Conservation (phyloP, 2,329 filamentous ascomycete genomes). For the Annulohypoxylon truncatum region DNA sequence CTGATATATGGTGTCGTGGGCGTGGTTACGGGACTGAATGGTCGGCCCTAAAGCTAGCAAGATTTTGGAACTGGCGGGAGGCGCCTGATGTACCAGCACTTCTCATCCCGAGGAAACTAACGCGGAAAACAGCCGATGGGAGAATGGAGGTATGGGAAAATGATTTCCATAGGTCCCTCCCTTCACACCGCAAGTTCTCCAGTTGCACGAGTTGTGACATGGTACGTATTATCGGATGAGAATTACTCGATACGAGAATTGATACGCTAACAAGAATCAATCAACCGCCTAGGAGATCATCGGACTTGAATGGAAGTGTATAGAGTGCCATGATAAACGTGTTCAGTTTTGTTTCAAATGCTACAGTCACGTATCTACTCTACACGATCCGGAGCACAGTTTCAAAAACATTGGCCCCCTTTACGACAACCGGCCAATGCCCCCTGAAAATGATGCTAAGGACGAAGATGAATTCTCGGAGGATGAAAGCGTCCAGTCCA, state of each 20-base stretch:
- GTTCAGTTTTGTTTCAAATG: slow-evolving; percentile 52
- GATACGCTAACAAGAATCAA: neutral
- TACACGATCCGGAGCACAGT: slow-evolving; percentile 5
- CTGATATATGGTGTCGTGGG: slow-evolving; percentile 14
- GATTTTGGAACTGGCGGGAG: neutral
- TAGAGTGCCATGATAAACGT: slow-evolving; percentile 49
- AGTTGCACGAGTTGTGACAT: neutral
- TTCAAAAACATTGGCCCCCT: slow-evolving; percentile 10
- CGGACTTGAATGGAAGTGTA: slow-evolving; percentile 22
- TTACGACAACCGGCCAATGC: neutral
- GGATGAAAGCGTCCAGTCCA: neutral
- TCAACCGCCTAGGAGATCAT: neutral
- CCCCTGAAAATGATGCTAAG: neutral
- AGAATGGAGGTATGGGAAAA: neutral
- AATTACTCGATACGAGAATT: neutral
- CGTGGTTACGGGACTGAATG: neutral
- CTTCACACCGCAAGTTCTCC: neutral
- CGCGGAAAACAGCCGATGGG: neutral
- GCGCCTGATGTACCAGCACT: neutral
- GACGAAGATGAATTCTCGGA: neutral
- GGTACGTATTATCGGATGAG: slow-evolving; percentile 1
- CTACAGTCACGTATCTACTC: slow-evolving; percentile 12
- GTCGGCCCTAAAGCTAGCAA: slow-evolving; percentile 19
- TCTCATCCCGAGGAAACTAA: neutral
- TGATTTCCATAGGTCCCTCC: neutral